These are phyloP conservation scores for Fusarium albosuccineum DNA, from an alignment of 2,329 filamentous ascomycete species.

Conservation along the genomic window DNA sequence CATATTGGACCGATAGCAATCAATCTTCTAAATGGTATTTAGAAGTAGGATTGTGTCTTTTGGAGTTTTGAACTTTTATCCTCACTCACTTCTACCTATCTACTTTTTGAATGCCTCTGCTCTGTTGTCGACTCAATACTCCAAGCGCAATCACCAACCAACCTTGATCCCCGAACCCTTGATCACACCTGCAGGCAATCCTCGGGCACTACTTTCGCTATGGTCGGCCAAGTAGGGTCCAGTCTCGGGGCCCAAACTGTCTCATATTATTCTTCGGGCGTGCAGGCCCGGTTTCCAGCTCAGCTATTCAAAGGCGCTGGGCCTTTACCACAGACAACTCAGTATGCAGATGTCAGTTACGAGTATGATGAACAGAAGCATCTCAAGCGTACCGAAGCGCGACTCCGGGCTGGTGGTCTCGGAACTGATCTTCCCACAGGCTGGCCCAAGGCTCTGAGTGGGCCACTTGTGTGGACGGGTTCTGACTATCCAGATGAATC, in stretches of 20 bases:
- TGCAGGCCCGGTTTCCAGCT: background rate
- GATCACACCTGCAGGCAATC: background rate
- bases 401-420: background rate
- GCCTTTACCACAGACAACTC: background rate
- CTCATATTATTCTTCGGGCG: background rate
- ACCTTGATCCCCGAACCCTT: background rate
- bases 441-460: background rate
- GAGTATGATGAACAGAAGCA: constrained; percentile 2
- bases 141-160: background rate
- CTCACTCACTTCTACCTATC: background rate
- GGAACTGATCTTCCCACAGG: background rate
- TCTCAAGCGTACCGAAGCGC: background rate
- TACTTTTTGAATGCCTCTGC: background rate
- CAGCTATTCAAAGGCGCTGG: background rate
- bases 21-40: background rate
- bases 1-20: background rate
- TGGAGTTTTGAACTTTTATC: background rate
- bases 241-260: background rate
- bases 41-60: background rate
- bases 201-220: background rate
- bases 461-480: constrained; percentile 6
- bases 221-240: background rate
- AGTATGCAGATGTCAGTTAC: background rate
- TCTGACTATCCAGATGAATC: constrained; percentile 1
- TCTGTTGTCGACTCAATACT: background rate